These are phyloP conservation scores for Pichia eremophila DNA, from an alignment of 805 yeast species.

Conservation along the genomic window DNA sequence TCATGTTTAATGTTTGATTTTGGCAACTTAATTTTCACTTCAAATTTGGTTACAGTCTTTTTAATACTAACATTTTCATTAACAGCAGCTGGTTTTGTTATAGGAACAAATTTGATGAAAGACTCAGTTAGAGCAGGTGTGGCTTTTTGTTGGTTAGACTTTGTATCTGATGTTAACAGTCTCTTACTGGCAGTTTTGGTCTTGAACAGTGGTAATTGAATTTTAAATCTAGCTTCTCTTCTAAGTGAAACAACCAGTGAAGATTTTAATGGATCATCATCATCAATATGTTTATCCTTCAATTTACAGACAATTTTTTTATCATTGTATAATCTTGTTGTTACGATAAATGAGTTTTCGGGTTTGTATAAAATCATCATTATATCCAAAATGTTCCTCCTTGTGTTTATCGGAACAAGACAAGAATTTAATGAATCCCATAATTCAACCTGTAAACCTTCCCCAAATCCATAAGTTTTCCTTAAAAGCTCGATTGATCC, in stretches of 20 bases:
- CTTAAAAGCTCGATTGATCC: constrained; percentile 62
- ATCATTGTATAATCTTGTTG: constrained; percentile 56
- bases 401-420: constrained; percentile 46
- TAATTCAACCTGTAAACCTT: constrained; percentile 46
- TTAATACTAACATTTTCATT: constrained; percentile 1
- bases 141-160: too few relatives aligned
- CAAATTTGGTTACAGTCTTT: constrained; percentile 1
- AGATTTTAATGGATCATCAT: constrained; percentile 26
- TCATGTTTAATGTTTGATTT: background rate
- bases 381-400: constrained; percentile 54
- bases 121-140: too few relatives aligned
- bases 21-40: constrained; percentile 5
- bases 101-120: too few relatives aligned
- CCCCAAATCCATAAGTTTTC: constrained; percentile 46
- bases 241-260: constrained; percentile 37
- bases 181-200: constrained; percentile 9
- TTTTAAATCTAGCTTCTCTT: constrained; percentile 49
- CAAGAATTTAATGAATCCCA: constrained; percentile 68
- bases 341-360: constrained; percentile 50
- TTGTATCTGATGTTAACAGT: too few relatives aligned
- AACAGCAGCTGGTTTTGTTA: background rate
- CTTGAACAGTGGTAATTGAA: constrained; percentile 34
- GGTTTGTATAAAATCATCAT: constrained; percentile 59
- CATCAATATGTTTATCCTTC: constrained; percentile 15
- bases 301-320: constrained; percentile 55